phyloP scores from a whole-genome alignment of 2,329 filamentous ascomycete genomes.

The Diaporthe eres region DNA sequence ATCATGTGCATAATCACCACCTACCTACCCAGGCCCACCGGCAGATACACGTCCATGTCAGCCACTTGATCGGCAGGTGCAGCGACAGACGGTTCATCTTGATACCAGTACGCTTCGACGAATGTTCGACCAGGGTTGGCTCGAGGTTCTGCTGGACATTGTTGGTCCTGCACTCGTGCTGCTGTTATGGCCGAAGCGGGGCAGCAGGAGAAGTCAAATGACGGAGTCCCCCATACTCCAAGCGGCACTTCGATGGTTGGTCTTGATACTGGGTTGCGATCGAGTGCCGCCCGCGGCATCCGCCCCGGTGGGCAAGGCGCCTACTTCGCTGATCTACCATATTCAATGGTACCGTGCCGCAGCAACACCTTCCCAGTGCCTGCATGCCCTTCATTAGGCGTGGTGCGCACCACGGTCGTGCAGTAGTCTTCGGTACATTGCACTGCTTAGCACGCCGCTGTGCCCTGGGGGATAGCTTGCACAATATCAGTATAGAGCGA shows the following conservation, averaged over 20 bases:
- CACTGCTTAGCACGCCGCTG: background rate
- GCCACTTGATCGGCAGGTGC: slow-evolving; percentile 32
- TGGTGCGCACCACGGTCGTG: background rate
- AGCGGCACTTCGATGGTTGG: slow-evolving; percentile 31
- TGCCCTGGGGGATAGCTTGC: background rate
- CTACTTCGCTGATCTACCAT: slow-evolving; percentile 1
- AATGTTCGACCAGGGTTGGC: slow-evolving; percentile 9
- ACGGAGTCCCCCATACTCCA: slow-evolving; percentile 8
- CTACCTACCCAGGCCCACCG: slow-evolving; percentile 25
- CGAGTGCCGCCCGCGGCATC: slow-evolving; percentile 28
- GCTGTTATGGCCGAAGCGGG: slow-evolving; percentile 20
- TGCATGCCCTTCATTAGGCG: slow-evolving; percentile 4
- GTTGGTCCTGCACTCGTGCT: slow-evolving; percentile 2
- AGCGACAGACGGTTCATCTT: slow-evolving; percentile 16
- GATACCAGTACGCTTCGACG: background rate
- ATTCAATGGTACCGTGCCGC: slow-evolving; percentile 17
- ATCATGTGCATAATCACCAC: slow-evolving; percentile 35
- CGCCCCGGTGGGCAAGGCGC: slow-evolving; percentile 21
- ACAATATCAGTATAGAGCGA: slow-evolving; percentile 3
- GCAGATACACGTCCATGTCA: slow-evolving; percentile 31
- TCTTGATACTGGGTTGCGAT: slow-evolving; percentile 17
- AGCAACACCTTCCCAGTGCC: slow-evolving; percentile 12
- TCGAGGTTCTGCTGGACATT: slow-evolving; percentile 1
- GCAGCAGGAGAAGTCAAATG: slow-evolving; percentile 24
- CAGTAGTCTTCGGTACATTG: background rate